Evolutionary conservation across 371 early-diverging fungal genomes (phyloP).

Genomic region (Actinomortierella ambigua): DNA sequence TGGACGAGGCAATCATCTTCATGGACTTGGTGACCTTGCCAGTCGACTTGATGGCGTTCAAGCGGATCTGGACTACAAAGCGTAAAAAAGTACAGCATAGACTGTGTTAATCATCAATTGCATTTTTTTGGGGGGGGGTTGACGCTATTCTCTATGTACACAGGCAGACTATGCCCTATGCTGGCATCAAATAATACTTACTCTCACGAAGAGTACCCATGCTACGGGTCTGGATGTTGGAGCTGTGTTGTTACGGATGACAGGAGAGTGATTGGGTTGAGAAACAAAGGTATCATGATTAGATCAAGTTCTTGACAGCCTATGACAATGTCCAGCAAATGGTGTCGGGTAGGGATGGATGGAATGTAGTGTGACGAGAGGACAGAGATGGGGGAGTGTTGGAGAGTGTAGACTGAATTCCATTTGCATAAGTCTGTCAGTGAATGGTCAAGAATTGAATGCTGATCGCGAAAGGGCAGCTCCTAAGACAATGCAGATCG

Average conservation of each 20-base stretch:
- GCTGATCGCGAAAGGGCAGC: too few relatives aligned
- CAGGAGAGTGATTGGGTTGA: too few relatives aligned
- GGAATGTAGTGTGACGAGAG: too few relatives aligned
- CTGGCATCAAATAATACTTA: slow-evolving; percentile 49
- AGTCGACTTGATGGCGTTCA: slow-evolving; percentile 97
- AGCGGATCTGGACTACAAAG: slow-evolving; percentile 86
- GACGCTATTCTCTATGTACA: not conserved
- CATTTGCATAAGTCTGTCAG: too few relatives aligned
- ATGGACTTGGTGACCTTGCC: slow-evolving; percentile 99
- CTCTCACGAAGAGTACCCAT: slow-evolving; percentile 94
- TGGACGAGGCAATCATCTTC: slow-evolving; percentile 99
- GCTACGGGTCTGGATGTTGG: slow-evolving; percentile 77
- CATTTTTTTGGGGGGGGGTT: not conserved
- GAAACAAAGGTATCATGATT: not conserved
- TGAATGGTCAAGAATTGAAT: too few relatives aligned
- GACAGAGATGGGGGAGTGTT: too few relatives aligned
- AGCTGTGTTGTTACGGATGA: slow-evolving; percentile 6
- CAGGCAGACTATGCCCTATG: not conserved
- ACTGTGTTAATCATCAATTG: not conserved
- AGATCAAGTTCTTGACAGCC: not conserved
- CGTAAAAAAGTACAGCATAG: slow-evolving; percentile 2
- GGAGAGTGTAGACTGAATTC: too few relatives aligned
- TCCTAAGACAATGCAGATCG: too few relatives aligned
- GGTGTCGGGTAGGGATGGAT: too few relatives aligned
- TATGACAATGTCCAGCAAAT: too few relatives aligned